Percentiles rank a stretch among this genome's conserved stretches.
Evolutionary conservation across 1,139 yeast genomes (phyloP).

Genomic region (Protomyces arabidopsidicola): DNA sequence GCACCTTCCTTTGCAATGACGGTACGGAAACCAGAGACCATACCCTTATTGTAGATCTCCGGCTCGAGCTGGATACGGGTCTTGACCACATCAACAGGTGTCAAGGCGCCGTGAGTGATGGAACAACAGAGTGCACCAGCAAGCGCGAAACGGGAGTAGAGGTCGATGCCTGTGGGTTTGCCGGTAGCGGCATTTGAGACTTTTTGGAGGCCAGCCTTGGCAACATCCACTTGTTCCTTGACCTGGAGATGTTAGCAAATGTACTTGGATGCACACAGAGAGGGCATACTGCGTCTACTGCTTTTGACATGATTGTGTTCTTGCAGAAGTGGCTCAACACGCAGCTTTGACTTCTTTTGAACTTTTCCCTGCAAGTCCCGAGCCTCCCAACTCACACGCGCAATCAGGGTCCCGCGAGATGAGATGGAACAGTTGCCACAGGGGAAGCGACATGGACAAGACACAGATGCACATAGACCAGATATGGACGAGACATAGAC

Average conservation of each 20-base stretch:
- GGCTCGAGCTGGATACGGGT: slow-evolving; percentile 31
- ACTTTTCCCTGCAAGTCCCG: slow-evolving; percentile 31
- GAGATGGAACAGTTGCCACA: background rate
- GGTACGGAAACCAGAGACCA: slow-evolving; percentile 29
- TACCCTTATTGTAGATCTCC: slow-evolving; percentile 28
- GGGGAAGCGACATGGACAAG: no score
- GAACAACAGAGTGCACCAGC: slow-evolving; percentile 31
- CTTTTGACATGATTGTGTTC: background rate
- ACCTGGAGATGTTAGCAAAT: slow-evolving; percentile 2
- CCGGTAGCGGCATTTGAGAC: slow-evolving; percentile 9
- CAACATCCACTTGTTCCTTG: slow-evolving; percentile 16
- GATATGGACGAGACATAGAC: slow-evolving; percentile 50
- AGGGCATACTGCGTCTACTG: background rate
- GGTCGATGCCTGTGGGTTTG: slow-evolving; percentile 27
- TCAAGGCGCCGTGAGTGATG: slow-evolving; percentile 30
- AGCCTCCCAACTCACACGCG: slow-evolving; percentile 8
- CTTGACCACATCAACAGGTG: slow-evolving; percentile 30
- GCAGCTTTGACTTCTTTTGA: slow-evolving; percentile 33
- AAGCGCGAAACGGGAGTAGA: slow-evolving; percentile 31
- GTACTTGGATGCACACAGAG: background rate
- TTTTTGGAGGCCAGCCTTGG: slow-evolving; percentile 8
- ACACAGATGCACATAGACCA: background rate
- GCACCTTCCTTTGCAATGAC: slow-evolving; percentile 58
- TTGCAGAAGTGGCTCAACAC: background rate
- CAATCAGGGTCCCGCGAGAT: slow-evolving; percentile 31